Evolutionary conservation across 805 yeast species (phyloP).

Genomic region (Blastobotrys peoriensis): DNA sequence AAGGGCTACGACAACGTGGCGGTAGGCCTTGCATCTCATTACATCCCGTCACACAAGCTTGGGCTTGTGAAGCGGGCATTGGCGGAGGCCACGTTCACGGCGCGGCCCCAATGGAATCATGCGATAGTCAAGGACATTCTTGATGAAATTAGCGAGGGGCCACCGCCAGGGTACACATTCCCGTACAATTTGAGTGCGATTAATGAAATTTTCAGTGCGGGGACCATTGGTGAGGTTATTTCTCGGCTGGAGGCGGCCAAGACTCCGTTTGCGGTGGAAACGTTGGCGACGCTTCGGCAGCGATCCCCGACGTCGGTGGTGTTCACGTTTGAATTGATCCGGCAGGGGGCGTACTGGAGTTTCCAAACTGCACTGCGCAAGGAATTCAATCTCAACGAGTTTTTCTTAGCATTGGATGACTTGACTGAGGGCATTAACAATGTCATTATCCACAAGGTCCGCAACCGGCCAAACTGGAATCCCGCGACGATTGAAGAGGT

Average conservation of each 20-base stretch:
- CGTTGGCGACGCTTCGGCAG: constrained; percentile 46
- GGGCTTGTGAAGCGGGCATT: constrained; percentile 57
- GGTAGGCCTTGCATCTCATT: constrained; percentile 85
- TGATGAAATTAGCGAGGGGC: constrained; percentile 62
- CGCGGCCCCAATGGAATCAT: constrained; percentile 36
- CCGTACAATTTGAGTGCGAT: constrained; percentile 49
- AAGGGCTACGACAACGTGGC: constrained; percentile 69
- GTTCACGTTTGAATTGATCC: constrained; percentile 59
- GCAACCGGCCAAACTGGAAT: constrained; percentile 42
- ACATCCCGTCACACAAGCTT: constrained; percentile 58
- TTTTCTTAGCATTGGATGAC: constrained; percentile 49
- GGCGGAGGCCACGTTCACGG: constrained; percentile 43
- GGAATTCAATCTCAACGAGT: constrained; percentile 69
- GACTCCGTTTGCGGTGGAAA: constrained; percentile 55
- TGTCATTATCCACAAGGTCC: constrained; percentile 47
- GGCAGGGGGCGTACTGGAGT: constrained; percentile 49
- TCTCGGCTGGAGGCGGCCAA: constrained; percentile 37
- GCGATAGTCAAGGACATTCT: constrained; percentile 63
- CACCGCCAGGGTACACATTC: constrained; percentile 54
- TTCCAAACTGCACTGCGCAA: constrained; percentile 60
- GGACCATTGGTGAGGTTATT: constrained; percentile 45
- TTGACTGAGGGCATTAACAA: constrained; percentile 47
- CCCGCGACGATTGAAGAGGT: constrained; percentile 38
- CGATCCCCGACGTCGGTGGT: constrained; percentile 73
- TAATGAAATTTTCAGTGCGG: constrained; percentile 56